Percentiles rank a stretch among this genome's conserved stretches.
These are phyloP conservation scores for Penicillium sp. DNA, from an alignment of 2,329 filamentous ascomycete genomes.

Conservation along the genomic window DNA sequence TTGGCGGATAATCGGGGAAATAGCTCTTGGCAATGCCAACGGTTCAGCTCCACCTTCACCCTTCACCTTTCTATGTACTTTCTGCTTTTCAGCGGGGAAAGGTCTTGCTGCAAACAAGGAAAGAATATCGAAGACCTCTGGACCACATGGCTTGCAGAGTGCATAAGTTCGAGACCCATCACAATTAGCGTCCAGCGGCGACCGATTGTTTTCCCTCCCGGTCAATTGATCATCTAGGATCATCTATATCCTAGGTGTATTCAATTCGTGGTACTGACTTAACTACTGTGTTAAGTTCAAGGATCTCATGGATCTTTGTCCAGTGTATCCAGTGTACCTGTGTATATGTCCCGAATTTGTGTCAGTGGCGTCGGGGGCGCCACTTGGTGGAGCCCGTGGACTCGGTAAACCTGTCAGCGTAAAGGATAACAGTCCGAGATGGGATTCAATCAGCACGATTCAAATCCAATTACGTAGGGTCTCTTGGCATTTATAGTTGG, in stretches of 20 bases:
- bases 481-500: not conserved
- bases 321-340: not conserved
- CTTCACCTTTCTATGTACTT: no score
- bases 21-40: constrained; percentile 1
- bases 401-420: not conserved
- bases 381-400: not conserved
- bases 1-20: no score
- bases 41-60: not conserved
- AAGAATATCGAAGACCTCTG: no score
- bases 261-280: not conserved
- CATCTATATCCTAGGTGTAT: not conserved
- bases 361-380: not conserved
- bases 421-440: not conserved
- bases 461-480: not conserved
- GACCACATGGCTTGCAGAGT: not conserved
- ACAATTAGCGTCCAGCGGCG: not conserved
- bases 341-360: not conserved
- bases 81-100: not conserved
- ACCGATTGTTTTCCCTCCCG: not conserved
- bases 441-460: not conserved
- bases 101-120: not conserved
- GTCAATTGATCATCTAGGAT: not conserved
- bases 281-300: not conserved
- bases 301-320: not conserved
- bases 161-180: not conserved